Conservation (phyloP, 257 asterid genomes). For the Petunia axillaris region DNA sequence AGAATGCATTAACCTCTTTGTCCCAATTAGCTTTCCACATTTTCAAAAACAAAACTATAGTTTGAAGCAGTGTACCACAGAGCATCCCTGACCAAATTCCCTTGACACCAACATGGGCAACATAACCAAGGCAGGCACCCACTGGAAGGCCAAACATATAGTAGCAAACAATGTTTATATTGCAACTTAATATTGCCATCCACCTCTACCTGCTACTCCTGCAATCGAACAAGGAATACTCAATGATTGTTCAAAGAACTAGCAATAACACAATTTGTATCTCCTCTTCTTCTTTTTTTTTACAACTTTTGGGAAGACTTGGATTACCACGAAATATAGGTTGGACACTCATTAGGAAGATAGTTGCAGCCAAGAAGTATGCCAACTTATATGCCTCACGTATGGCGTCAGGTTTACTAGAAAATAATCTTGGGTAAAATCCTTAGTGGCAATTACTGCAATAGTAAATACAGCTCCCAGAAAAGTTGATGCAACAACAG, state of each 20-base stretch:
- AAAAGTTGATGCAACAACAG: background rate
- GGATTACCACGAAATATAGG: constrained; percentile 75
- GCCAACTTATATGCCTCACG: constrained; percentile 62
- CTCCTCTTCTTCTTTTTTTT: background rate
- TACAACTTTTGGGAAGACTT: background rate
- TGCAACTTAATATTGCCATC: constrained; percentile 83
- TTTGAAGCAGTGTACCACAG: constrained; percentile 49
- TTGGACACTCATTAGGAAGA: constrained; percentile 78
- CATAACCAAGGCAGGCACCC: too few species aligned
- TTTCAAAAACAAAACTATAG: constrained; percentile 40
- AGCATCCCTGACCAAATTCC: too few species aligned
- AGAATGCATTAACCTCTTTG: constrained; percentile 51
- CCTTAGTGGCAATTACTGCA: constrained; percentile 48
- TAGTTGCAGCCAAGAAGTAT: constrained; percentile 69
- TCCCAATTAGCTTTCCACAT: constrained; percentile 63
- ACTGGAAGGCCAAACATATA: too few species aligned
- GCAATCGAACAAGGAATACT: constrained; percentile 28
- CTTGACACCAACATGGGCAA: too few species aligned
- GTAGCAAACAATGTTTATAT: background rate
- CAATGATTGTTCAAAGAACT: background rate
- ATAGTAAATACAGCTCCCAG: constrained; percentile 58
- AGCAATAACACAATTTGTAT: background rate
- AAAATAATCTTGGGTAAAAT: constrained; percentile 57
- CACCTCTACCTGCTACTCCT: constrained; percentile 97
- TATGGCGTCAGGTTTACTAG: constrained; percentile 53